A percentile compares a stretch with the other conserved stretches of the same genome.
Evolutionary conservation across 2,329 filamentous ascomycete species (phyloP).

Genomic region (Phyllosticta citribraziliensis): DNA sequence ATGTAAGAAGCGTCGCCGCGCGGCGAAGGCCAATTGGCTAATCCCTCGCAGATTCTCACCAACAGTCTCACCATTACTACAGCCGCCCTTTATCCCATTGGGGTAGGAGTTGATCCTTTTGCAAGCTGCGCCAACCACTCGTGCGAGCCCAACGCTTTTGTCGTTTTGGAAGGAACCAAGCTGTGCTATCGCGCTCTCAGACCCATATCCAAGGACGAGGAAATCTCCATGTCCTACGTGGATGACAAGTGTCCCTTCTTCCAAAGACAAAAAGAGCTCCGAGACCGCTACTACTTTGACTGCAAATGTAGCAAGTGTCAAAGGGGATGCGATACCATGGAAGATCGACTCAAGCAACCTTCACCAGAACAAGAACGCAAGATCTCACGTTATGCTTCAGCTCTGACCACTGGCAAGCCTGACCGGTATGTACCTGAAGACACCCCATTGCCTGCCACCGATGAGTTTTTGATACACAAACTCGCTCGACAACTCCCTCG

Average conservation of each 20-base stretch:
- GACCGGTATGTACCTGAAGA: no score
- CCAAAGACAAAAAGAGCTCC: constrained; percentile 44
- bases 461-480: no score
- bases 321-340: not conserved
- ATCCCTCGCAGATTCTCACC: constrained; percentile 42
- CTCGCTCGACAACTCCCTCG: no score
- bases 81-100: constrained; percentile 46
- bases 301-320: constrained; percentile 46
- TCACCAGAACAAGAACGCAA: not conserved
- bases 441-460: no score
- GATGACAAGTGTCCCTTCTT: constrained; percentile 44
- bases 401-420: no score
- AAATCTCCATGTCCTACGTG: constrained; percentile 54
- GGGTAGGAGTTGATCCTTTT: constrained; percentile 48
- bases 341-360: constrained; percentile 9
- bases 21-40: not conserved
- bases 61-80: constrained; percentile 51
- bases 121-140: constrained; percentile 51
- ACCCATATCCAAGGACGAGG: constrained; percentile 44
- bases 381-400: not conserved
- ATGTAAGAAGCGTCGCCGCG: constrained; percentile 7
- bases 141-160: constrained; percentile 49
- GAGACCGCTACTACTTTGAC: constrained; percentile 47
- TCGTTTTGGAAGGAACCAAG: constrained; percentile 46
- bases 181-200: constrained; percentile 43